Evolutionary conservation across 2,329 filamentous ascomycete species (phyloP).

Genomic region (Lecanicillium sp.): DNA sequence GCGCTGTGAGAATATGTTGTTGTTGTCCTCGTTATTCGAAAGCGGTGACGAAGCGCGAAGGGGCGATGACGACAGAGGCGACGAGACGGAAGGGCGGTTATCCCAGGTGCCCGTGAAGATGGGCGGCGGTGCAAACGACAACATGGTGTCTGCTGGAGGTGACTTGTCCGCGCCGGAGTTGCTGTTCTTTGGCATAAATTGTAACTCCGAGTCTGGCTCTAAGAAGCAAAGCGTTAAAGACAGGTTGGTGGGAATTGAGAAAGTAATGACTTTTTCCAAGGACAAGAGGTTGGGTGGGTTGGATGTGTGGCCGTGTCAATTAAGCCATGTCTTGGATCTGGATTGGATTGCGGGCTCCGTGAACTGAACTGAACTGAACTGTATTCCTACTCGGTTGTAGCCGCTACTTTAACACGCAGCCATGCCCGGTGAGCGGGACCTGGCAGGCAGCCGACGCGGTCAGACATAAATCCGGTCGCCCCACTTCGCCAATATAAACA

Average conservation of each 20-base stretch:
- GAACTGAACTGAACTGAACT: too few relatives aligned
- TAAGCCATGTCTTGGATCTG: background rate
- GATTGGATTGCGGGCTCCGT: too few relatives aligned
- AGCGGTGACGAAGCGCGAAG: conserved; percentile 43
- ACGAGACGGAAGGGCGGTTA: conserved; percentile 40
- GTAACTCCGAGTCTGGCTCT: conserved; percentile 9
- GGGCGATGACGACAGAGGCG: conserved; percentile 53
- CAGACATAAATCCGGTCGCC: too few relatives aligned
- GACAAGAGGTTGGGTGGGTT: conserved; percentile 1
- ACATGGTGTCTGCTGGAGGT: conserved; percentile 23
- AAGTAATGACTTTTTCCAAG: too few relatives aligned
- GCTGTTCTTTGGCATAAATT: conserved; percentile 25
- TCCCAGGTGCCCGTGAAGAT: conserved; percentile 34
- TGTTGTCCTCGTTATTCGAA: conserved; percentile 34
- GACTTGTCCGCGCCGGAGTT: conserved; percentile 6
- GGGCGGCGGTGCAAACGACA: conserved; percentile 34
- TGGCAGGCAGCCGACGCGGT: too few relatives aligned
- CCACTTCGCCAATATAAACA: too few relatives aligned
- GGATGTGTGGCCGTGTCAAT: background rate
- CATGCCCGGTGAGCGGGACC: too few relatives aligned
- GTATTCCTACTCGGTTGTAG: too few relatives aligned
- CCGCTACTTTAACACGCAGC: too few relatives aligned
- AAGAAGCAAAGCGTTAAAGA: background rate
- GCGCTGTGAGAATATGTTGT: conserved; percentile 28
- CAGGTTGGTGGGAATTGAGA: background rate